Base-by-base conservation (phyloP, 768 basidiomycete genomes). In the Tubosaeta brunneosetosa region DNA sequence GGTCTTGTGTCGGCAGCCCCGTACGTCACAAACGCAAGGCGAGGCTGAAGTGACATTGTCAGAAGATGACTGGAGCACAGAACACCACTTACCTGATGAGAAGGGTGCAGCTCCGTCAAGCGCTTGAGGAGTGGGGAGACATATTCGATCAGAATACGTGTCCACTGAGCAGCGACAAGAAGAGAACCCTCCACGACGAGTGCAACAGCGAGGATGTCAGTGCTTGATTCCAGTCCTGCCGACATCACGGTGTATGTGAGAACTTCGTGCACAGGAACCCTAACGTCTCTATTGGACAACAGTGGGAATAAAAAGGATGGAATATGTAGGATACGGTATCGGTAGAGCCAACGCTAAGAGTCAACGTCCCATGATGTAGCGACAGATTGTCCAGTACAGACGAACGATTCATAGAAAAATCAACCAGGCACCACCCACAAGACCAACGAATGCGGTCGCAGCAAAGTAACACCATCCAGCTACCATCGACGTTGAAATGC, bases 161-260 rank as follows among this genome's bases (percentile, higher is more conserved):
- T 53, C 85, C 84, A 87, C 61, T 84, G 78, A 3, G 70, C 57
- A 8, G 74, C 76, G 4, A 88, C 70, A 4, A 73, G 58, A 2
- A 80, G 65, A 6, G 86, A 86, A 1, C 82, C 77, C 47, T 88
- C 86, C 53, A 83, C 72, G 49, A 88, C 77, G 51, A 81, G 75
- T 0, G 77, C 80, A 29, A 87, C 66, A 16, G 83, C 81, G 45
- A 73, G 59, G 42, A 73, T 55, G 55, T 74, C 71, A 25, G 33
- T 33, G 16, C 33, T 40, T 37, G 38, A 4, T n/a, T 68, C 68
- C 19, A 47, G 47, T 25, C 29, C 38, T 2, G 51, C 22, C 19
- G 66, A 63, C 65, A 67, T n/a, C n/a, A n/a, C 10, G 3, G 46
- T 27, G 10, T 25, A 13, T 42, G 44, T 53, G 55, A 49, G 50